Evolutionary conservation across 805 yeast genomes (phyloP).

Genomic region (Teunomyces lycoperdinae): DNA sequence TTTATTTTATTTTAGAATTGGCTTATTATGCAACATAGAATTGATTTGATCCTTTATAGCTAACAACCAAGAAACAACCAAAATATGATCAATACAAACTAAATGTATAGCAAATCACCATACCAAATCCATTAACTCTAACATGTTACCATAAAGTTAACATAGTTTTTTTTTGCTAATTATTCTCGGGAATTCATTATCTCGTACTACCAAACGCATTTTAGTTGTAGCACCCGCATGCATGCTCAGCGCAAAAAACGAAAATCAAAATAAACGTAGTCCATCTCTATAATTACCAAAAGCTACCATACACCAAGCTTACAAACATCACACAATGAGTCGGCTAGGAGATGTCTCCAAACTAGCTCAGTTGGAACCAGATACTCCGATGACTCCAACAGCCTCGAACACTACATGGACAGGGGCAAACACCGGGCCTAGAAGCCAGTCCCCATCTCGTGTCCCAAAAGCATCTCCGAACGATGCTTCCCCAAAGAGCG

Average conservation of each 20-base stretch:
- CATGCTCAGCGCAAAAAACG: slow-evolving; percentile 4
- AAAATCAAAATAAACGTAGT: slow-evolving; percentile 2
- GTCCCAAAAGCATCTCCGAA: background rate
- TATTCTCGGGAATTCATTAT: background rate
- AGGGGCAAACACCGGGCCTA: background rate
- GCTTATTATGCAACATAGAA: too few relatives aligned
- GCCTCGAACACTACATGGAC: background rate
- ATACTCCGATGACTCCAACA: background rate
- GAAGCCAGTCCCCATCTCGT: slow-evolving; percentile 1
- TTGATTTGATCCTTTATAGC: too few relatives aligned
- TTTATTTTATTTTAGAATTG: too few relatives aligned
- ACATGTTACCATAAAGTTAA: too few relatives aligned
- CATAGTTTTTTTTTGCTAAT: background rate
- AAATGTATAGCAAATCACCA: too few relatives aligned
- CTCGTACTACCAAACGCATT: background rate
- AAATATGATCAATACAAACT: too few relatives aligned
- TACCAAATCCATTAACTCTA: too few relatives aligned
- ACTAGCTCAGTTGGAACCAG: background rate
- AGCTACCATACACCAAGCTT: background rate
- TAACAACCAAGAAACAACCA: too few relatives aligned
- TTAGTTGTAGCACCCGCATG: background rate
- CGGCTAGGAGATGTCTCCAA: slow-evolving; percentile 4
- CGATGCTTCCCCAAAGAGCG: background rate
- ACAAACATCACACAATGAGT: slow-evolving; percentile 2
- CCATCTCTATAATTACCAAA: background rate